phyloP scores from a whole-genome alignment of 2,329 filamentous ascomycete species.

The Neofusicoccum parvum region DNA sequence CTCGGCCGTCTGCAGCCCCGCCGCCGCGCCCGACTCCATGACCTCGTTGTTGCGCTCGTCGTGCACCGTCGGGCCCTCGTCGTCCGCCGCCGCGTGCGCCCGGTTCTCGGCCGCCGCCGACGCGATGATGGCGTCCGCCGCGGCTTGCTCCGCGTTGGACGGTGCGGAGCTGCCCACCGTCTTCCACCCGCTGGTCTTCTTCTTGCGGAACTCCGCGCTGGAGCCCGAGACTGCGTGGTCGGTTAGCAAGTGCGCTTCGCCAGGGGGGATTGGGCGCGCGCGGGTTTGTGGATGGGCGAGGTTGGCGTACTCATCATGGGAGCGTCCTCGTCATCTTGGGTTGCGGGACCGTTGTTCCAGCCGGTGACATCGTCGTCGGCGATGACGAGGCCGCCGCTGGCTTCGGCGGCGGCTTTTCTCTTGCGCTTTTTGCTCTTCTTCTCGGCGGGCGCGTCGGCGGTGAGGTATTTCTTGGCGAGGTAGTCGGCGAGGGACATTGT shows the following conservation, averaged over 20 bases:
- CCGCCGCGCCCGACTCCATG: constrained; percentile 87
- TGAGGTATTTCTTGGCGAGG: constrained; percentile 88
- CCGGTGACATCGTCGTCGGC: constrained; percentile 57
- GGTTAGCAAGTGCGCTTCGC: constrained; percentile 23
- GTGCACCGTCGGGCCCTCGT: constrained; percentile 49
- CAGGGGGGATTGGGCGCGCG: constrained; percentile 36
- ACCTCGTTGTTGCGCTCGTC: constrained; percentile 54
- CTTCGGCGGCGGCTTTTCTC: constrained; percentile 40
- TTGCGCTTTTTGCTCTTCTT: constrained; percentile 58
- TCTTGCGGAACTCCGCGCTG: constrained; percentile 65
- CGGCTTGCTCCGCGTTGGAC: constrained; percentile 59
- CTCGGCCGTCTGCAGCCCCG: constrained; percentile 81
- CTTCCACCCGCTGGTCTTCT: constrained; percentile 69
- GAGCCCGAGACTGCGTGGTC: constrained; percentile 28
- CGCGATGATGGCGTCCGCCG: constrained; percentile 77
- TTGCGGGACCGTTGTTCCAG: constrained; percentile 53
- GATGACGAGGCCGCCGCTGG: constrained; percentile 45
- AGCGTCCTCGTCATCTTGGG: constrained; percentile 60
- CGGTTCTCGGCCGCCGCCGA: constrained; percentile 69
- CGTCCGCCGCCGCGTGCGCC: constrained; percentile 48
- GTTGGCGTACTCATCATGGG: constrained; percentile 43
- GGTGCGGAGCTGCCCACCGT: constrained; percentile 60
- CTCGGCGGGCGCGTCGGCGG: constrained; percentile 54
- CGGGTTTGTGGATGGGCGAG: constrained; percentile 22
- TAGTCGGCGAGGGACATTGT: constrained; percentile 75